phyloP scores from a whole-genome alignment of 352 stramenopile genomes.

The Globisporangium cederbergense region DNA sequence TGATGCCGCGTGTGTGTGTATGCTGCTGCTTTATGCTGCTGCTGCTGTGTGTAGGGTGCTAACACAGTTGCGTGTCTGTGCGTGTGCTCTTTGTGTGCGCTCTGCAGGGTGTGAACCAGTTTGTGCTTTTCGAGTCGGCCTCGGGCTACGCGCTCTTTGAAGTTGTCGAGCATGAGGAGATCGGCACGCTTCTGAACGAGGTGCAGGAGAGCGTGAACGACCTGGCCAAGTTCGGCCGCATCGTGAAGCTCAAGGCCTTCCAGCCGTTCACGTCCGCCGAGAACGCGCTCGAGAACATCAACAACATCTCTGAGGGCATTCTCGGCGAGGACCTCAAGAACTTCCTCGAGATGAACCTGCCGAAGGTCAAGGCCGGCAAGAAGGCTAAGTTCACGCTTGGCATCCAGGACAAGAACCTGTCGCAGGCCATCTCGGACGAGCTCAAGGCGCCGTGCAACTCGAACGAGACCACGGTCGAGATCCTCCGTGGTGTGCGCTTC shows the following conservation, averaged over 20 bases:
- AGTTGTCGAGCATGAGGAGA: constrained; percentile 97
- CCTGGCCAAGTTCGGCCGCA: constrained; percentile 93
- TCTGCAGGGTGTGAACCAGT: constrained; percentile 67
- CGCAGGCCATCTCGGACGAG: constrained; percentile 94
- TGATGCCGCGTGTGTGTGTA: not conserved
- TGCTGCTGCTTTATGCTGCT: not conserved
- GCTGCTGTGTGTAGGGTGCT: not conserved
- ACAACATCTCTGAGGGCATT: constrained; percentile 96
- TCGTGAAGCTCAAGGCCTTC: constrained; percentile 99
- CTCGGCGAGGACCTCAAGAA: constrained; percentile 93
- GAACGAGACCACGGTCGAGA: constrained; percentile 97
- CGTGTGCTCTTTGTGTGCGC: not conserved
- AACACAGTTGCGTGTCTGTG: constrained; percentile 2
- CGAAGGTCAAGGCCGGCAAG: constrained; percentile 93
- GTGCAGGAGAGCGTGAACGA: constrained; percentile 93
- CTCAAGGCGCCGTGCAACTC: constrained; percentile 93
- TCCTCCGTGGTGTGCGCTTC: constrained; percentile 94
- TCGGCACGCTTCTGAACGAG: constrained; percentile 83
- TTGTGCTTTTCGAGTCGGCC: constrained; percentile 97
- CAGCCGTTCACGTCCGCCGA: constrained; percentile 98
- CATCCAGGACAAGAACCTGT: constrained; percentile 93
- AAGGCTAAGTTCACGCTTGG: constrained; percentile 89
- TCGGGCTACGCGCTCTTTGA: constrained; percentile 99
- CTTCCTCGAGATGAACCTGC: constrained; percentile 99
- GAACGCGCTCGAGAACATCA: constrained; percentile 99